These are phyloP conservation scores for Claviceps citrina DNA, from an alignment of 2,329 filamentous ascomycete genomes.

Conservation along the genomic window DNA sequence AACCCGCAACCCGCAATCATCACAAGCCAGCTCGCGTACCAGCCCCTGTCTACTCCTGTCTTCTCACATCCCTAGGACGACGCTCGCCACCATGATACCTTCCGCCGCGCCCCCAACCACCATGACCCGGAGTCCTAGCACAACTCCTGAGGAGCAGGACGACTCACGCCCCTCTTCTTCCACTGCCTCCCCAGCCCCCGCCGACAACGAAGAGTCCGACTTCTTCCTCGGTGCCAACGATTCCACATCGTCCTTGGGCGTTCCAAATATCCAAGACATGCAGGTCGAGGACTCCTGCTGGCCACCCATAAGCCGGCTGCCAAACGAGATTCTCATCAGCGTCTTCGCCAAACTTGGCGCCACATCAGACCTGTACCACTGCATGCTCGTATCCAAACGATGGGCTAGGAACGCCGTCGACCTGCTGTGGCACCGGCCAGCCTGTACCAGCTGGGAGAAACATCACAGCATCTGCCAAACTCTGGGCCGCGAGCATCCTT, in stretches of 20 bases:
- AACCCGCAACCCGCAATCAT: background rate
- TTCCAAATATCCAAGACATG: slow-evolving; percentile 63
- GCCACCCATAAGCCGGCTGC: slow-evolving; percentile 70
- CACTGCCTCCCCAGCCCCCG: slow-evolving; percentile 58
- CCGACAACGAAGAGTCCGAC: slow-evolving; percentile 82
- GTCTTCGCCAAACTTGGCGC: slow-evolving; percentile 74
- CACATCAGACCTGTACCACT: slow-evolving; percentile 64
- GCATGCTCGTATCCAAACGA: slow-evolving; percentile 84
- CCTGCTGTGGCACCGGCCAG: slow-evolving; percentile 83
- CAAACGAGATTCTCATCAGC: slow-evolving; percentile 86
- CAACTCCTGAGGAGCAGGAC: slow-evolving; percentile 23
- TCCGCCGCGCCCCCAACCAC: slow-evolving; percentile 7
- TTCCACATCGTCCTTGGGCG: slow-evolving; percentile 78
- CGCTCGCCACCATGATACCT: slow-evolving; percentile 7
- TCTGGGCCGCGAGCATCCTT: slow-evolving; percentile 54
- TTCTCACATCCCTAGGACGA: background rate
- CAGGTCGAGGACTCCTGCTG: slow-evolving; percentile 52
- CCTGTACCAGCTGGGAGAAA: slow-evolving; percentile 75
- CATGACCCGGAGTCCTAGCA: slow-evolving; percentile 10
- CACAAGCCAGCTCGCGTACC: background rate
- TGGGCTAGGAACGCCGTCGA: slow-evolving; percentile 91
- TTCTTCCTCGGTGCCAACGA: slow-evolving; percentile 83
- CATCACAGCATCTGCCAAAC: slow-evolving; percentile 69
- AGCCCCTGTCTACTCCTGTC: background rate
- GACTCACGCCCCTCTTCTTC: slow-evolving; percentile 49